phyloP scores from a whole-genome alignment of 495 filamentous ascomycete species.

The Lasiosphaeria hispida region DNA sequence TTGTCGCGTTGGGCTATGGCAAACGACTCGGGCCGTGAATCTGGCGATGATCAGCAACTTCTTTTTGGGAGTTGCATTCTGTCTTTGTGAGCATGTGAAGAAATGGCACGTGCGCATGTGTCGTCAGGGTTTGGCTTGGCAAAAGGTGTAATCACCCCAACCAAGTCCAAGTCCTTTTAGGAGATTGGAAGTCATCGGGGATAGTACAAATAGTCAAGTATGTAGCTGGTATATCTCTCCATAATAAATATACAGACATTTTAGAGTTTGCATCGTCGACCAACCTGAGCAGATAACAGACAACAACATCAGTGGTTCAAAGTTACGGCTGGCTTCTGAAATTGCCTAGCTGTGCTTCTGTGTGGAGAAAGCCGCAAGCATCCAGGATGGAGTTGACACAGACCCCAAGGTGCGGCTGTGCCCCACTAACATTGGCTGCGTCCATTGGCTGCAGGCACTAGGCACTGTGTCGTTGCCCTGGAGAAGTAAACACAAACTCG shows the following conservation, averaged over 20 bases:
- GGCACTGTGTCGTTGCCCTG: conserved; percentile 24
- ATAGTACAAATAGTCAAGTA: no score
- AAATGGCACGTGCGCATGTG: conserved; percentile 8
- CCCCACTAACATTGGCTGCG: not conserved
- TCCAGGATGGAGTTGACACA: not conserved
- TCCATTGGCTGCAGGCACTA: conserved; percentile 9
- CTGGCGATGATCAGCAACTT: conserved; percentile 1
- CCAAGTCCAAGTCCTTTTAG: no score
- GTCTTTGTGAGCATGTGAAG: conserved; percentile 14
- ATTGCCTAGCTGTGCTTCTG: not conserved
- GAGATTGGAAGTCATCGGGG: no score
- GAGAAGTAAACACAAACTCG: conserved; percentile 32
- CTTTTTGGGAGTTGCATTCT: not conserved
- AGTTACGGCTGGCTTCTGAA: no score
- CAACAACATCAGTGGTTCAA: no score
- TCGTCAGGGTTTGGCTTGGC: not conserved
- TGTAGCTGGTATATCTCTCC: no score
- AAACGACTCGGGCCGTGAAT: not conserved
- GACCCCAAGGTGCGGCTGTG: not conserved
- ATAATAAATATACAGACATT: no score
- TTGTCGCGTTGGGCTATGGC: not conserved
- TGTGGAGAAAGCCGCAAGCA: not conserved
- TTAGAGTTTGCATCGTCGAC: no score
- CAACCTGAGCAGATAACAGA: no score
- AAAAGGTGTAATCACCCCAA: no score